Evolutionary conservation across 2,329 filamentous ascomycete species (phyloP).

Genomic region (Fusarium zealandicum): DNA sequence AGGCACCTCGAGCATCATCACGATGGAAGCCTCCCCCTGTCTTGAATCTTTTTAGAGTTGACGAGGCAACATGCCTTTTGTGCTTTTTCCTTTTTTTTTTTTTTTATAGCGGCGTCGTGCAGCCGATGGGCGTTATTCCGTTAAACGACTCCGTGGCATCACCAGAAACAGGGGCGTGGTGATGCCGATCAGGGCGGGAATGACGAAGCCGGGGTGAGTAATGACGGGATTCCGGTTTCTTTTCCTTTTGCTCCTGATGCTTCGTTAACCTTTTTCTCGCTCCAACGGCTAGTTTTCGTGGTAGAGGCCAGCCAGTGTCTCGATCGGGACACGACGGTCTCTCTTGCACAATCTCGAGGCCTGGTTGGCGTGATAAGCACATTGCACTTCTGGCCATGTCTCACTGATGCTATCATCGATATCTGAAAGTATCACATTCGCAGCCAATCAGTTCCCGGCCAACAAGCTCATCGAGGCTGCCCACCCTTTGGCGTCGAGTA

Average conservation of each 20-base stretch:
- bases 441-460: conserved; percentile 5
- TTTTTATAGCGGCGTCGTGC: conserved; percentile 14
- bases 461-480: no score
- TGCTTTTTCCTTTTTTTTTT: no score
- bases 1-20: conserved; percentile 1
- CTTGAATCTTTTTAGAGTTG: conserved; percentile 16
- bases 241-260: neutral
- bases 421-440: conserved; percentile 11
- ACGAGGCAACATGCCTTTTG: conserved; percentile 16
- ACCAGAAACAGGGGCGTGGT: conserved; percentile 10
- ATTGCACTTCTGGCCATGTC: conserved; percentile 11
- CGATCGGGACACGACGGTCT: conserved; percentile 3
- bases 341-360: conserved; percentile 1
- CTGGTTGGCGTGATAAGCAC: conserved; percentile 10
- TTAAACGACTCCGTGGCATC: conserved; percentile 1
- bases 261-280: neutral
- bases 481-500: conserved; percentile 11
- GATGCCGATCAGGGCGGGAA: conserved; percentile 20
- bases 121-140: neutral
- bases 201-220: conserved; percentile 18
- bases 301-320: neutral
- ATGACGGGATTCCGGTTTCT: conserved; percentile 23
- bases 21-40: conserved; percentile 1
- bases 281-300: neutral
- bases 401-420: conserved; percentile 8